Percentiles rank a stretch among this genome's conserved stretches.
These are phyloP conservation scores for Rosa lucieae DNA, from an alignment of 306 rosid genomes.

Conservation along the genomic window DNA sequence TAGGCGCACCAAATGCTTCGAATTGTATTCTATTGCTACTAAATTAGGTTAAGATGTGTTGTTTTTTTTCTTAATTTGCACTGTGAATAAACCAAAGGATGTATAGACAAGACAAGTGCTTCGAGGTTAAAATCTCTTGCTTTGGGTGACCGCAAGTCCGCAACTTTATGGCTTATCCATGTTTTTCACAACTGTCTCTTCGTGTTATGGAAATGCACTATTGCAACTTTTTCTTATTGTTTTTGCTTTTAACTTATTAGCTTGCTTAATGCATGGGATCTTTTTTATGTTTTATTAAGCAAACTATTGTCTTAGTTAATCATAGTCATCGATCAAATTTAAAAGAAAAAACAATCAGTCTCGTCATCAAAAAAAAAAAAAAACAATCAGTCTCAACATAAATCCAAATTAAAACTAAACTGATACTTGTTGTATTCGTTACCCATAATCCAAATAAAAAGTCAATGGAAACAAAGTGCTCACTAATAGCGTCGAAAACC, in stretches of 20 bases:
- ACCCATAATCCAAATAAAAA: too few relatives aligned
- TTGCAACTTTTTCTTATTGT: too few relatives aligned
- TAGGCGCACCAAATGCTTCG: neutral
- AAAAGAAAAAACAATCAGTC: too few relatives aligned
- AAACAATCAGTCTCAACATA: too few relatives aligned
- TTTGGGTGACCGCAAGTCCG: conserved; percentile 15
- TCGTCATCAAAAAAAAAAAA: too few relatives aligned
- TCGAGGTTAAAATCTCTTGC: neutral
- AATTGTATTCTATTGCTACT: neutral
- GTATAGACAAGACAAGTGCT: neutral
- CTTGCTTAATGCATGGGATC: neutral
- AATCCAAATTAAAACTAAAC: too few relatives aligned
- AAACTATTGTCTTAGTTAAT: too few relatives aligned
- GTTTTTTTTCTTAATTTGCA: neutral
- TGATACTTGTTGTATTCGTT: too few relatives aligned
- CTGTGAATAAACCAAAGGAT: neutral
- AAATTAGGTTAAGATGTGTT: neutral
- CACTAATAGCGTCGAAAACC: too few relatives aligned
- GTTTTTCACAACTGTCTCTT: neutral
- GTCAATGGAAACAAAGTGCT: too few relatives aligned
- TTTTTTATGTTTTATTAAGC: too few relatives aligned
- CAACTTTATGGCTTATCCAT: neutral
- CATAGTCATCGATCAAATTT: too few relatives aligned
- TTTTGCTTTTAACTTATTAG: neutral
- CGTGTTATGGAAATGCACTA: neutral